Base-by-base conservation (phyloP, 1,284 basidiomycete species). In the Rhodotorula sp. region DNA sequence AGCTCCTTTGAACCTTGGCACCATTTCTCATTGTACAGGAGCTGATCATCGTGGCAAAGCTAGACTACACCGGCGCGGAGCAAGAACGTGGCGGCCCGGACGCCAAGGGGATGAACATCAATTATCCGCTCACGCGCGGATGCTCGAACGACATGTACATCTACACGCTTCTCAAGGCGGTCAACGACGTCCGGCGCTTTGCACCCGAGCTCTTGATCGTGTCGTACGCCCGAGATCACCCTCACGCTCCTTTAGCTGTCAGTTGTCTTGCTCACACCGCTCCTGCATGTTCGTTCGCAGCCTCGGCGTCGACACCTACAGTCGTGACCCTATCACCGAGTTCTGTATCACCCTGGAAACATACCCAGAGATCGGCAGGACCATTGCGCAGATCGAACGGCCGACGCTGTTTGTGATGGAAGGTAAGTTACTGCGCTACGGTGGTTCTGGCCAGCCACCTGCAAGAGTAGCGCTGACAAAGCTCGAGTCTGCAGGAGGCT, bases 301-400 rank as follows among this genome's bases (percentile, higher is more conserved):
- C 5, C 78, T 83, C 47, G 82, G 82, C 15, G 81, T 82, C 38
- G 82, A 83, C 72, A 83, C 82, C 5, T 81, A 79, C 72, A 63
- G 66, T 1, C 79, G 80, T 60, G 81, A 83, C 57, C 81, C 81
- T n/a, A 78, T 83, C 43, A 79, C 80, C 58, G 77, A 80, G 45
- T 82, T 83, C 72, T 71, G 76, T n/a, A 63, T 83, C 61, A 80
- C 80, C 16, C 70, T 71, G 5, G 72, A 71, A 12, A 81, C 78
- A 21, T 83, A 83, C 64, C 55, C 68, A 18, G 67, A 71, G 31
- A 81, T 83, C 28, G 81, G 82, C n/a, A 59, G 54, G 45, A 61
- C 77, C n/a, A 80, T 83, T 21, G 75, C 77, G 19, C 59, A 61
- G 23, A 26, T 80, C 1, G 62, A 64, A n/a, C 74, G 76, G 57